Evolutionary conservation across 805 yeast species (phyloP).

Genomic region (Candida boleticola): DNA sequence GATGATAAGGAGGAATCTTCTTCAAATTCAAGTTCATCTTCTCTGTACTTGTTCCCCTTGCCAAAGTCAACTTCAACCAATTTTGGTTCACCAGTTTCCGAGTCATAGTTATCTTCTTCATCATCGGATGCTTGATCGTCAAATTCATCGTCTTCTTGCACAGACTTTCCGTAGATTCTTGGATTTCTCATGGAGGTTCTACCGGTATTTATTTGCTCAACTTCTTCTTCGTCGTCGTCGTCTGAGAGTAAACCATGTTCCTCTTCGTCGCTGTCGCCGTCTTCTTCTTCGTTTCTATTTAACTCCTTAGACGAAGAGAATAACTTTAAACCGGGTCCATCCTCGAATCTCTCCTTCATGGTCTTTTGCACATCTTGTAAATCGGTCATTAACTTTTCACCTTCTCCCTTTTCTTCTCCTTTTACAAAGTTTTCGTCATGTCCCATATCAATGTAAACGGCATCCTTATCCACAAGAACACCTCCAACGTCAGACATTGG

Average conservation of each 20-base stretch:
- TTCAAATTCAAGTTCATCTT: conserved; percentile 39
- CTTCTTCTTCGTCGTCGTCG: conserved; percentile 31
- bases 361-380: conserved; percentile 69
- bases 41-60: conserved; percentile 28
- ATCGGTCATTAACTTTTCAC: conserved; percentile 80
- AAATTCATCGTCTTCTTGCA: conserved; percentile 47
- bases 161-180: conserved; percentile 52
- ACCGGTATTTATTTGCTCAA: conserved; percentile 50
- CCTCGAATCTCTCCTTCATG: conserved; percentile 54
- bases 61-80: conserved; percentile 50
- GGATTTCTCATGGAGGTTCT: conserved; percentile 64
- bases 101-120: conserved; percentile 42
- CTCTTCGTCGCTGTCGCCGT: conserved; percentile 32
- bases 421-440: conserved; percentile 52
- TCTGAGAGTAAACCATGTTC: conserved; percentile 23
- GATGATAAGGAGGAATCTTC: conserved; percentile 48
- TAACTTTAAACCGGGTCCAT: conserved; percentile 70
- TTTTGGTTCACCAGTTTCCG: conserved; percentile 38
- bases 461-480: conserved; percentile 93
- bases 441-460: conserved; percentile 89
- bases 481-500: conserved; percentile 99
- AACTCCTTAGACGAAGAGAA: conserved; percentile 63
- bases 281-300: conserved; percentile 29
- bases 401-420: conserved; percentile 73
- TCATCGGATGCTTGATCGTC: conserved; percentile 41